Conservation (phyloP, 129 eudicot species). For the Saposhnikovia divaricata region DNA sequence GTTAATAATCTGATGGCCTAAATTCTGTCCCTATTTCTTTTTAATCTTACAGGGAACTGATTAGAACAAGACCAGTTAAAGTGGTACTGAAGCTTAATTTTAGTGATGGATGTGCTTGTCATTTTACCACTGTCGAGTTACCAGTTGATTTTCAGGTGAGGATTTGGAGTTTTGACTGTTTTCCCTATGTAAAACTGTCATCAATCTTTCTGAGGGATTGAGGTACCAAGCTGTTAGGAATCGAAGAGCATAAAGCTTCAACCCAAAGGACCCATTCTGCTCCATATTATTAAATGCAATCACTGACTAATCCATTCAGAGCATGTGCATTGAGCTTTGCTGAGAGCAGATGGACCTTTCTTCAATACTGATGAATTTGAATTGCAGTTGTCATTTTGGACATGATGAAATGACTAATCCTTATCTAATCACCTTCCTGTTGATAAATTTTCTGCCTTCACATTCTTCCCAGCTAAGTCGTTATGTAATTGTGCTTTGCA, state of each 20-base stretch:
- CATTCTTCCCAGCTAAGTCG: neutral
- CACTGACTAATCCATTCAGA: neutral
- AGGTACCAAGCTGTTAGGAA: neutral
- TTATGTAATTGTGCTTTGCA: constrained; percentile 12
- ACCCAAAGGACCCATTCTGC: neutral
- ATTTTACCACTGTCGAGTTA: constrained; percentile 32
- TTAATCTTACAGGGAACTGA: constrained; percentile 35
- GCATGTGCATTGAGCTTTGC: neutral
- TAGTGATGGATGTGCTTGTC: constrained; percentile 60
- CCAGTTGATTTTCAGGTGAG: constrained; percentile 55
- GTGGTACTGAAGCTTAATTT: constrained; percentile 40
- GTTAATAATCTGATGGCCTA: neutral
- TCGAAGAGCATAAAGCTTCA: neutral
- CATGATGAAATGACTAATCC: neutral
- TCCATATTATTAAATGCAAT: neutral
- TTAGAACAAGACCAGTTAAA: constrained; percentile 42
- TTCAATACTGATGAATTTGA: neutral
- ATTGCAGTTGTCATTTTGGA: neutral
- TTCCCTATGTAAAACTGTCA: neutral
- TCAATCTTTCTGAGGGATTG: neutral
- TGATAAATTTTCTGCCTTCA: neutral
- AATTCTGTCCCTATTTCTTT: neutral
- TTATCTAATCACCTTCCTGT: neutral
- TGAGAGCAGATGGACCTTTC: neutral
- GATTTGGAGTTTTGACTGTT: neutral